These are phyloP conservation scores for Xylariaceae sp. DNA, from an alignment of 2,329 filamentous ascomycete genomes.

Conservation along the genomic window DNA sequence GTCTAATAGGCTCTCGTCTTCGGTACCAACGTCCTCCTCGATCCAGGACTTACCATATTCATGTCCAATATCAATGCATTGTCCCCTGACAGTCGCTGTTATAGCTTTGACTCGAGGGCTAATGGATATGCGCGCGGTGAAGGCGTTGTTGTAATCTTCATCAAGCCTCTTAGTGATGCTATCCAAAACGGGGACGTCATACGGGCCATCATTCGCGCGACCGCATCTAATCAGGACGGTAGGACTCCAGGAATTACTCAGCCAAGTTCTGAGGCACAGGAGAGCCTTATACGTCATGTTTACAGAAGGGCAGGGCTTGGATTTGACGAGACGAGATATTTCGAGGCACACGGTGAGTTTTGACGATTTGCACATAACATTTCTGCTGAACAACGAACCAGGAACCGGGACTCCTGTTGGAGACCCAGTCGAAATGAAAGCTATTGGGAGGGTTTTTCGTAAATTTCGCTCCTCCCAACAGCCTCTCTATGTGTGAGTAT, in stretches of 20 bases:
- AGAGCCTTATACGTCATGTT: not conserved
- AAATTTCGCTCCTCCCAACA: not conserved
- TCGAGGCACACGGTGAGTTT: not conserved
- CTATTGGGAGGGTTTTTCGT: not conserved
- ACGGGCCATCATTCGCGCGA: not conserved
- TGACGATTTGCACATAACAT: not conserved
- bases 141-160: not conserved
- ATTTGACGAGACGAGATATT: not conserved
- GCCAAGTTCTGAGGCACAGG: not conserved
- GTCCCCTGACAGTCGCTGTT: not conserved
- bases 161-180: not conserved
- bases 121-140: not conserved
- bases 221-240: not conserved
- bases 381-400: not conserved
- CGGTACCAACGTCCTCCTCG: not conserved
- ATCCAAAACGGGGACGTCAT: not conserved
- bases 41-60: not conserved
- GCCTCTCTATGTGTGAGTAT: not conserved
- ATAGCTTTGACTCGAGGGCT: not conserved
- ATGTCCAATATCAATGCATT: not conserved
- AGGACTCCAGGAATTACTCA: not conserved
- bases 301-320: not conserved
- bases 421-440: not conserved
- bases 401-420: not conserved
- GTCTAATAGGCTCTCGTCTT: not conserved